Base-by-base conservation (phyloP, 495 filamentous ascomycete genomes). In the Neohortaea acidophila region DNA sequence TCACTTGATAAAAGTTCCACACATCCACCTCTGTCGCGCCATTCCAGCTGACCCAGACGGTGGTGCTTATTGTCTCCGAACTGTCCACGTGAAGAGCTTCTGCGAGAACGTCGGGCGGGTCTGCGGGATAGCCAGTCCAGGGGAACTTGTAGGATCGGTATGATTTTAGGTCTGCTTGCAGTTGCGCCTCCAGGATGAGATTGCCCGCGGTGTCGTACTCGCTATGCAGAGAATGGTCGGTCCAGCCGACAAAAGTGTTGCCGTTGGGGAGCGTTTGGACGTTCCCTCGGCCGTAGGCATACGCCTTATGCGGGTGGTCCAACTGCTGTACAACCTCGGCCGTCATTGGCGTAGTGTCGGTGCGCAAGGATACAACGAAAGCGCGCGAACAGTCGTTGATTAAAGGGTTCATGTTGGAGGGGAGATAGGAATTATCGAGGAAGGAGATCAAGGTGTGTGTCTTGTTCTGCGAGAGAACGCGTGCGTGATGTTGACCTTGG, bases 11-110 rank as follows among this genome's bases (percentile, higher is more conserved):
- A 13, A 43, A 21, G 14, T 20, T 2, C 40, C 40, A 43, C 1
- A 2, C 23, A 10, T 20, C 24, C 3, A 43, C 40, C 17, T 43
- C 40, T 2, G 40, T 43, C n/a, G 40, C 40, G 8, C 40, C 40
- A 22, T 43, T 43, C 40, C 40, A 43, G 40, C 40, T 43, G 20
- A 43, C 29, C 17, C 14, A 43, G 5, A 34, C 40, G 14, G 24
- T 30, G 8, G 30, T 27, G n/a, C n/a, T 7, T 5, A 20, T 34
- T 5, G 8, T 21, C 8, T 9, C 15, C 6, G 4, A 12, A 21
- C 21, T 29, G 21, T 38, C 39, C 2, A 30, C 19, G 3, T 31
- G 15, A 13, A 34, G 17, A 19, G 32, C 32, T 20, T 7, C 15
- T 5, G 32, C 19, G 6, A 10, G 19, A 7, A 43, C 24, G 17